Percentiles rank a stretch among this genome's conserved stretches.
Evolutionary conservation across 106 monocot species (phyloP).

Genomic region (Dendrobium officinale): DNA sequence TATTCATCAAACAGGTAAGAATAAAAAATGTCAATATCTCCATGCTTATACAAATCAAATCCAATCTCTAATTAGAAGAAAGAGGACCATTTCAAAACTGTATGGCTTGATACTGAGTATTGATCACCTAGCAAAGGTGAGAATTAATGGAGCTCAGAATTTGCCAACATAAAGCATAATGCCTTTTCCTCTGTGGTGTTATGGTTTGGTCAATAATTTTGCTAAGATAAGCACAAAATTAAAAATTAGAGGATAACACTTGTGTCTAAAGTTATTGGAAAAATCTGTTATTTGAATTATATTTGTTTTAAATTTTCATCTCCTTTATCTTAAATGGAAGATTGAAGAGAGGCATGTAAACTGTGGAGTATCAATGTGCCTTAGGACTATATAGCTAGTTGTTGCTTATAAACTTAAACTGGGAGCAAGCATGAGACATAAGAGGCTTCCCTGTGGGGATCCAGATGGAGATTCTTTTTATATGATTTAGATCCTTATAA

Average conservation of each 20-base stretch:
- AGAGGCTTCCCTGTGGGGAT: too few species aligned
- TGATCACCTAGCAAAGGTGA: not conserved
- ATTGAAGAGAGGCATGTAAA: too few species aligned
- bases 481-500: too few species aligned
- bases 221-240: not conserved
- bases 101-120: not conserved
- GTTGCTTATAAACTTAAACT: too few species aligned
- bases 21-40: not conserved
- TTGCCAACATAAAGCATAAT: not conserved
- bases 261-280: not conserved
- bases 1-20: not conserved
- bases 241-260: not conserved
- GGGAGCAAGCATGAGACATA: too few species aligned
- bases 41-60: not conserved
- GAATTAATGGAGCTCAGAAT: not conserved
- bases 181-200: not conserved
- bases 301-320: not conserved
- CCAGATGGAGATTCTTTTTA: too few species aligned
- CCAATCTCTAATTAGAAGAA: not conserved
- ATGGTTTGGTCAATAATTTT: not conserved
- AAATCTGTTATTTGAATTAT: not conserved
- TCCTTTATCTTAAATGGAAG: not conserved
- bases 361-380: too few species aligned
- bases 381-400: too few species aligned
- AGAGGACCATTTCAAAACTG: not conserved